Evolutionary conservation across 805 yeast genomes (phyloP), one percentile per base, ranked within the genome.

Genomic region (Wickerhamomyces chambardii): DNA sequence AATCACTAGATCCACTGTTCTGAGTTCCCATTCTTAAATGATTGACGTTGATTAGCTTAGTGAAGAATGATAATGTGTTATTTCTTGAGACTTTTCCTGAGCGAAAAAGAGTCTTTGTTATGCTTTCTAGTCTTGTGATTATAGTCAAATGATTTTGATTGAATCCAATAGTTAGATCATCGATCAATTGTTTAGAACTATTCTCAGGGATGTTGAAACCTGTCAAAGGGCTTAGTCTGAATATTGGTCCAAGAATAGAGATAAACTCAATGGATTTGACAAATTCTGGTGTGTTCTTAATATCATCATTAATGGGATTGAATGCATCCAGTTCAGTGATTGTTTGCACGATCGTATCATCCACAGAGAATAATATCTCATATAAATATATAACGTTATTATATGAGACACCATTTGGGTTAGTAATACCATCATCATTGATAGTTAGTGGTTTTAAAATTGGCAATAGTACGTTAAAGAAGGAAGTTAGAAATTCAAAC

Each of bases 11-110:
- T 34, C 84, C 61, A 37, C 75, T 70, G 3, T 89, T 81, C 53
- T 84, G 95, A 43, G 81, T 77, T 35, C 95, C 95, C 47, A 85
- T 72, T 59, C 97, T 76, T 45, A 85, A 69, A 56, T 87, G 97
- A 53, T 89, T 87, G 34, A 73, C 68, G 48, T 90, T 84, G n/a
- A 85, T 71, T 29, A 86, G 67, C 19, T 68, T 69, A 2, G 84
- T 81, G 56, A 89, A 76, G 66, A 79, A 87, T 32, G 66, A 59
- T 45, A 92, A 59, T 33, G 89, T 50, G 29, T 63, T 77, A 27
- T 63, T 62, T 41, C 97, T 71, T 1, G 95, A 71, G 11, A 63
- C 60, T 1, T 70, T 60, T 5, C 86, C 76, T 0, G 86, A 84
- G 42, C 97, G 68, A 12, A 92, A 72, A 31, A 92, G 68, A 47